Conservation (phyloP, 2,329 filamentous ascomycete species). For the Penicillium olsonii region DNA sequence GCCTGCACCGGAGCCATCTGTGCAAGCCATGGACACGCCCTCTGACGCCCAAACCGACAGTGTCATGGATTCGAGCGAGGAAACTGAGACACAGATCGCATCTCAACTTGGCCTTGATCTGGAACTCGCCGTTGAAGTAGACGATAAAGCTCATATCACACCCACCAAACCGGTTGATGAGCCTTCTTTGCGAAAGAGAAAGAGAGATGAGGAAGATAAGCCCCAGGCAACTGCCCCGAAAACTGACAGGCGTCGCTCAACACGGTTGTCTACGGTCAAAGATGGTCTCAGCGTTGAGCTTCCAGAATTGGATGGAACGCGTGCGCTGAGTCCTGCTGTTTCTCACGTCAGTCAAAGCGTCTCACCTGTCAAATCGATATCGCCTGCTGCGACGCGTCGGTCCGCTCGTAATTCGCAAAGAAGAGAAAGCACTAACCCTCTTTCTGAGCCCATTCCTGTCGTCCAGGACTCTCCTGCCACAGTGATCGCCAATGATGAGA, state of each 20-base stretch:
- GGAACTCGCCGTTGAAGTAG: conserved; percentile 38
- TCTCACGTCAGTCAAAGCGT: neutral
- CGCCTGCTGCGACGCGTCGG: conserved; percentile 23
- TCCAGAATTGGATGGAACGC: conserved; percentile 12
- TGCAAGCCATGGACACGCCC: conserved; percentile 1
- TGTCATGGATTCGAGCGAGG: conserved; percentile 35
- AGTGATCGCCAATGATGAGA: conserved; percentile 4
- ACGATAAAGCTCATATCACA: conserved; percentile 14
- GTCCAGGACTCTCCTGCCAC: neutral
- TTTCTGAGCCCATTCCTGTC: neutral
- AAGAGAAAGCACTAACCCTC: conserved; percentile 4
- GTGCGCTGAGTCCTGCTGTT: conserved; percentile 16
- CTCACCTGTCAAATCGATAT: conserved; percentile 11
- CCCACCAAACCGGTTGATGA: conserved; percentile 5
- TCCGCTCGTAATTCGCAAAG: conserved; percentile 28
- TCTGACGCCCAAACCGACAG: neutral
- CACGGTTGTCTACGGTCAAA: conserved; percentile 24
- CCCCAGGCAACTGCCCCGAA: conserved; percentile 11
- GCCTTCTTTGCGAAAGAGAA: conserved; percentile 36
- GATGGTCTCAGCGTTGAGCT: conserved; percentile 6
- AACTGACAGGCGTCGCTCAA: conserved; percentile 34
- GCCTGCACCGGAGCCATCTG: neutral
- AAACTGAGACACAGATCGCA: conserved; percentile 46
- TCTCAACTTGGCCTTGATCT: conserved; percentile 50
- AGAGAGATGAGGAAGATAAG: conserved; percentile 28